phyloP scores from a whole-genome alignment of 345 rosid genomes.

The Trapa bicornis region DNA sequence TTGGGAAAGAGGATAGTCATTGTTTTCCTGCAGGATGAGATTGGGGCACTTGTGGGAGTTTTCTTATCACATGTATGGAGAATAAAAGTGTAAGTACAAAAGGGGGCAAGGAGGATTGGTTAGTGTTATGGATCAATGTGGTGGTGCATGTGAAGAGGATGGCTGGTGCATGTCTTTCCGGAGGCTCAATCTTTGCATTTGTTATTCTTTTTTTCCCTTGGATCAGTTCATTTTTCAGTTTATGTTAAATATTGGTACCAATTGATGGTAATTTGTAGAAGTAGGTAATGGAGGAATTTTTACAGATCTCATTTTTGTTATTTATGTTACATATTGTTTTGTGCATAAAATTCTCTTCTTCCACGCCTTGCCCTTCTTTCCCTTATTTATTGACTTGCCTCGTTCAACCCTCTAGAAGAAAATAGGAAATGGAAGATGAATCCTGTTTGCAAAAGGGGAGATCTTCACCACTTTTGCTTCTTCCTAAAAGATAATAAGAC shows the following conservation, averaged over 20 bases:
- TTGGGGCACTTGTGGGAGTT: background rate
- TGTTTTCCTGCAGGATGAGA: constrained; percentile 11
- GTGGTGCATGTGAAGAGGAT: constrained; percentile 21
- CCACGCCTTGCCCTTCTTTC: background rate
- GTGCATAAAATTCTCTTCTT: constrained; percentile 34
- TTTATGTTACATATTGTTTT: constrained; percentile 24
- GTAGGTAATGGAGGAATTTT: constrained; percentile 23
- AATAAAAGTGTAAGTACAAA: constrained; percentile 17
- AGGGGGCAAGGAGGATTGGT: constrained; percentile 10
- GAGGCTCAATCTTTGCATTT: constrained; percentile 8
- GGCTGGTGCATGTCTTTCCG: constrained; percentile 4
- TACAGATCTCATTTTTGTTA: constrained; percentile 28
- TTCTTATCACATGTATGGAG: constrained; percentile 15
- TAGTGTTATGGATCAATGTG: background rate
- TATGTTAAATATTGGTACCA: constrained; percentile 13
- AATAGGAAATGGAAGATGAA: too few species aligned
- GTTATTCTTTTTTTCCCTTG: constrained; percentile 13
- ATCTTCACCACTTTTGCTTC: too few species aligned
- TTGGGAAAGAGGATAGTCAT: constrained; percentile 22
- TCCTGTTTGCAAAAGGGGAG: too few species aligned
- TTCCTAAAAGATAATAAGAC: too few species aligned
- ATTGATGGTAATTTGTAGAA: constrained; percentile 26
- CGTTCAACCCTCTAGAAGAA: too few species aligned
- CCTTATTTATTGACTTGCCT: too few species aligned
- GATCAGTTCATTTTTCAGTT: constrained; percentile 13